Percentiles rank a stretch among this genome's conserved stretches.
These are phyloP conservation scores for Peltaster fructicola DNA, from an alignment of 2,329 filamentous ascomycete species.

Conservation along the genomic window DNA sequence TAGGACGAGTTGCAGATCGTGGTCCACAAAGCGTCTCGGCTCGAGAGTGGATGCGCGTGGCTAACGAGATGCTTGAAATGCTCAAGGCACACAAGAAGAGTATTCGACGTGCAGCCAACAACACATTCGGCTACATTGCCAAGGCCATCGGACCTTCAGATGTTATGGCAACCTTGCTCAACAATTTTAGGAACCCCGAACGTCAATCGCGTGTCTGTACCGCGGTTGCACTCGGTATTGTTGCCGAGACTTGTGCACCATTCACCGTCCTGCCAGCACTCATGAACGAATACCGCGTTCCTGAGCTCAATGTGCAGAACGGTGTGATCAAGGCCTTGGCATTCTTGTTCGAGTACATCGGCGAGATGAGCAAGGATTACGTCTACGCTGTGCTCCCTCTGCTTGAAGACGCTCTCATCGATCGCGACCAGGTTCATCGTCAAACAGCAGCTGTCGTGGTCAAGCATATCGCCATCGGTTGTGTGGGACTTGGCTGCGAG, in stretches of 20 bases:
- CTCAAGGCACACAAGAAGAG: conserved; percentile 99
- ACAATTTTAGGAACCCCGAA: conserved; percentile 93
- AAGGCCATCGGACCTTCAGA: conserved; percentile 98
- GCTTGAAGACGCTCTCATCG: conserved; percentile 90
- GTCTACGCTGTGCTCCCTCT: conserved; percentile 95
- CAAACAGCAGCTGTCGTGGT: conserved; percentile 94
- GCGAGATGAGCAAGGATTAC: conserved; percentile 97
- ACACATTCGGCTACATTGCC: conserved; percentile 98
- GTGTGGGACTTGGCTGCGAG: conserved; percentile 94
- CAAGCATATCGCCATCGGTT: conserved; percentile 92
- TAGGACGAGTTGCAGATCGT: conserved; percentile 92
- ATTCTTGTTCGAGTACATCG: conserved; percentile 98
- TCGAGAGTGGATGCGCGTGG: conserved; percentile 99
- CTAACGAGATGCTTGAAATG: conserved; percentile 97
- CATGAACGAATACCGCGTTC: conserved; percentile 98
- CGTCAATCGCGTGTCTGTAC: conserved; percentile 97
- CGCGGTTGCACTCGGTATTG: conserved; percentile 93
- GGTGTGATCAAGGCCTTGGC: conserved; percentile 93
- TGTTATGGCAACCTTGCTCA: conserved; percentile 83
- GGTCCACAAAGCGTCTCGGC: conserved; percentile 94
- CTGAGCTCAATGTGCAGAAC: conserved; percentile 96
- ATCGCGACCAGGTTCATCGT: conserved; percentile 92
- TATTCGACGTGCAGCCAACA: conserved; percentile 93
- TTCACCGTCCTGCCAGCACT: conserved; percentile 96
- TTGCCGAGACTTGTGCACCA: conserved; percentile 92